Evolutionary conservation across 768 basidiomycete genomes (phyloP), one percentile per base, ranked within the genome.

Genomic region (Vararia minispora): DNA sequence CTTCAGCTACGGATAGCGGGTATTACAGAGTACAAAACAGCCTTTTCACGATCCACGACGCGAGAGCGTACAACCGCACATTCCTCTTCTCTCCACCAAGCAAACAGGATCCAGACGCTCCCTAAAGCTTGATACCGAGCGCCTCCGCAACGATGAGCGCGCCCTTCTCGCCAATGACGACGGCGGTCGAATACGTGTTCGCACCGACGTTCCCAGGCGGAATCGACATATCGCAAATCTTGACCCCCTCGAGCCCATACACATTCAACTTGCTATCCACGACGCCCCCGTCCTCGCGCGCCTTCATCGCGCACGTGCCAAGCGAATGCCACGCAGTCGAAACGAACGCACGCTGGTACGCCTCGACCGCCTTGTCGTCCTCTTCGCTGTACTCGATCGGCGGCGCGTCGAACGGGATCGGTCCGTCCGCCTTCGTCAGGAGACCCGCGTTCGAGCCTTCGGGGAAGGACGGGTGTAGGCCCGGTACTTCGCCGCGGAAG

Each of bases 271-370:
- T 58, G 21, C 67, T 37, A 48, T 83, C 75, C 6, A 83, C 74
- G 3, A 81, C 79, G 11, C 78, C 79, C 4, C 66, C 69, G 28
- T 64, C 39, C 13, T 70, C 63, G 14, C 68, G 64, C 3, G 74
- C 65, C 51, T 79, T 78, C 78, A 81, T 80, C 1, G 75, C 69
- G 41, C 76, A 79, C 0, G 77, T 80, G 27, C 77, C 77, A 11
- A 76, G 60, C 75, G 59, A 58, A 37, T 61, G 60, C 46, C 57
- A 57, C 1, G 57, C 47, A 12, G 55, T 62, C 11, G 44, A 43
- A 4, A 58, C 58, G 17, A 21, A 30, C 22, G 30, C 35, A 1
- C 54, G 49, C n/a, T 43, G 49, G 35, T 52, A 60, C 14, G 44
- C 42, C 14, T 56, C 56, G 4, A 64, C 54, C 3, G 52, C 60